phyloP scores from a whole-genome alignment of 331 rosid species.

The Ulmus americana region DNA sequence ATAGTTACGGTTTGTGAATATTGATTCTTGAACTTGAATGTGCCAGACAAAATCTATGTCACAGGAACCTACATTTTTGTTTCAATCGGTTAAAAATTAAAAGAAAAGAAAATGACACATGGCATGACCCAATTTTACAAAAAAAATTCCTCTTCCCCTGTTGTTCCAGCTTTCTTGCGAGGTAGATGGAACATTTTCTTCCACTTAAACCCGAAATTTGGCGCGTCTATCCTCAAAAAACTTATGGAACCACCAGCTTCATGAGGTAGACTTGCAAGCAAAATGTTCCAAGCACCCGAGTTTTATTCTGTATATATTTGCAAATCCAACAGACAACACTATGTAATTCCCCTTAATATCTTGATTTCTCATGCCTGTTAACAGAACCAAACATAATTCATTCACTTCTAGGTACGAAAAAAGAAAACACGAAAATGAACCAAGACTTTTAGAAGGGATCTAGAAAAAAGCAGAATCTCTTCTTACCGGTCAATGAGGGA shows the following conservation, averaged over 20 bases:
- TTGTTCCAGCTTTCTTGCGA: constrained; percentile 29
- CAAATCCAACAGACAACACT: constrained; percentile 37
- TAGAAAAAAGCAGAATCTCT: neutral
- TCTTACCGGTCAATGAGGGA: constrained; percentile 58
- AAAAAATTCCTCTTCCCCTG: constrained; percentile 25
- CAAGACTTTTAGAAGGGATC: neutral
- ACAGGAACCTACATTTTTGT: constrained; percentile 36
- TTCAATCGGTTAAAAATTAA: constrained; percentile 10
- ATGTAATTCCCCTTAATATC: constrained; percentile 29
- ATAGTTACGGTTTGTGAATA: constrained; percentile 1
- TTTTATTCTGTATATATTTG: constrained; percentile 34
- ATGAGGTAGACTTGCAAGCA: constrained; percentile 27
- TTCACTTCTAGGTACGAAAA: neutral
- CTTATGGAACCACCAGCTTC: constrained; percentile 30
- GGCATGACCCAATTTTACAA: constrained; percentile 20
- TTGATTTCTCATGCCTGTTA: constrained; percentile 47
- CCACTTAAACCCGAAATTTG: constrained; percentile 24
- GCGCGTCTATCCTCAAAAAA: constrained; percentile 21
- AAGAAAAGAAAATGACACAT: constrained; percentile 10
- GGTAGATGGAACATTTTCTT: constrained; percentile 24
- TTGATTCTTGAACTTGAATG: constrained; percentile 33
- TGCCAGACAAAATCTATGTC: constrained; percentile 31
- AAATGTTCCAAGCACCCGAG: constrained; percentile 11
- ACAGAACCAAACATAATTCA: constrained; percentile 14
- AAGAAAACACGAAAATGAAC: neutral